These are phyloP conservation scores for Botrytis deweyae DNA, from an alignment of 2,329 filamentous ascomycete genomes.

Conservation along the genomic window DNA sequence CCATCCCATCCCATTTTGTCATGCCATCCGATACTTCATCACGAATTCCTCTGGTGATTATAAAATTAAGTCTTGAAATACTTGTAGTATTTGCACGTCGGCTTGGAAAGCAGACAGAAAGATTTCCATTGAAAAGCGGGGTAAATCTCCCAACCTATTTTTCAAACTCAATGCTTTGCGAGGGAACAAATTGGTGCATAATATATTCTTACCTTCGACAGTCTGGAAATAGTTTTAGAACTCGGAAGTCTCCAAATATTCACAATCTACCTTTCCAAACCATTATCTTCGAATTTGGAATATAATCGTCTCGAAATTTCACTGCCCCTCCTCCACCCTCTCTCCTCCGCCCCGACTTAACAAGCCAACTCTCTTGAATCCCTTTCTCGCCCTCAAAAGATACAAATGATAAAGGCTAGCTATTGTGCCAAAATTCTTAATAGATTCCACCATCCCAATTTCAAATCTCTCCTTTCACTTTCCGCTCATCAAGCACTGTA, in stretches of 20 bases:
- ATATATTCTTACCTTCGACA: not conserved
- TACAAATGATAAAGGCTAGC: not conserved
- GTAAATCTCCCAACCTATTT: not conserved
- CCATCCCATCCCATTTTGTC: not conserved
- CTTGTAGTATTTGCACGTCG: not conserved
- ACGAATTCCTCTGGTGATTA: not conserved
- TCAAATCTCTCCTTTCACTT: not conserved
- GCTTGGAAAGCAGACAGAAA: not conserved
- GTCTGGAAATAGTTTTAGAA: not conserved
- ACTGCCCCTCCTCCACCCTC: too few species aligned
- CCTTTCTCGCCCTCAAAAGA: not conserved
- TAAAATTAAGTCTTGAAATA: not conserved
- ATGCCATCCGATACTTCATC: not conserved
- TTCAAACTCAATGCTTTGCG: not conserved
- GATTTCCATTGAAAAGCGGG: not conserved
- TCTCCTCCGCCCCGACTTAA: not conserved
- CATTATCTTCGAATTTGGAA: not conserved
- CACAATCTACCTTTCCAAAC: not conserved
- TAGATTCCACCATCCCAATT: not conserved
- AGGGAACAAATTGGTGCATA: not conserved
- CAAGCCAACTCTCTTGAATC: not conserved
- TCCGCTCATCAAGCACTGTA: not conserved
- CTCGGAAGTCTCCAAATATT: not conserved
- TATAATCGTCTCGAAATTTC: not conserved
- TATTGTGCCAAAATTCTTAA: not conserved